Conservation (phyloP, 352 stramenopile species). For the Phytophthora constricta region DNA sequence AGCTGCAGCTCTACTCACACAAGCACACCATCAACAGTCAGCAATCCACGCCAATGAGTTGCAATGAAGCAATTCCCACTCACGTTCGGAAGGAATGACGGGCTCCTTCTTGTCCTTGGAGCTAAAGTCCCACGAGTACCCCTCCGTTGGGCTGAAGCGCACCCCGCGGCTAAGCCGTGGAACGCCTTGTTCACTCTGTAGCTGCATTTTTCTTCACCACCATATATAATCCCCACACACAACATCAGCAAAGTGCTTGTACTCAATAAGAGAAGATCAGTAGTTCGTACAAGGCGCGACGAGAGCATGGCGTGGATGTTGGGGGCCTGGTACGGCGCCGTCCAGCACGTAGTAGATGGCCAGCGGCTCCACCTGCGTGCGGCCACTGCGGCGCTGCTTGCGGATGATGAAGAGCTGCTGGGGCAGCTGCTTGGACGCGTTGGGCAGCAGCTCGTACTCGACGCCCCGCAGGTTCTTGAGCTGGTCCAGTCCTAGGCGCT, state of each 20-base stretch:
- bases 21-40: neutral
- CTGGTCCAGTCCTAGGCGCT: slow-evolving; percentile 85
- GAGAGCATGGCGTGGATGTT: slow-evolving; percentile 91
- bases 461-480: slow-evolving; percentile 89
- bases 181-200: slow-evolving; percentile 89
- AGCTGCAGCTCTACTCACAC: slow-evolving; percentile 69
- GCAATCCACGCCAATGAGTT: neutral
- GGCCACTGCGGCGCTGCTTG: slow-evolving; percentile 82
- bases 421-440: slow-evolving; percentile 82
- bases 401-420: slow-evolving; percentile 89
- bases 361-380: slow-evolving; percentile 81
- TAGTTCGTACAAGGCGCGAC: slow-evolving; percentile 71
- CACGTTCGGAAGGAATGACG: slow-evolving; percentile 86
- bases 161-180: slow-evolving; percentile 75
- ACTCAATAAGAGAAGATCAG: neutral
- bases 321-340: slow-evolving; percentile 85
- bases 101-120: slow-evolving; percentile 85
- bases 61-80: slow-evolving; percentile 18
- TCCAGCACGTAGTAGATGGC: slow-evolving; percentile 92
- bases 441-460: slow-evolving; percentile 90
- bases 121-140: slow-evolving; percentile 90
- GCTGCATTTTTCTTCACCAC: slow-evolving; percentile 83
- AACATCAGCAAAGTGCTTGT: slow-evolving; percentile 6
- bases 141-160: slow-evolving; percentile 86
- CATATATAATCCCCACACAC: slow-evolving; percentile 1